These are phyloP conservation scores for Silene conica DNA, from an alignment of 148 eudicot genomes.

Conservation along the genomic window DNA sequence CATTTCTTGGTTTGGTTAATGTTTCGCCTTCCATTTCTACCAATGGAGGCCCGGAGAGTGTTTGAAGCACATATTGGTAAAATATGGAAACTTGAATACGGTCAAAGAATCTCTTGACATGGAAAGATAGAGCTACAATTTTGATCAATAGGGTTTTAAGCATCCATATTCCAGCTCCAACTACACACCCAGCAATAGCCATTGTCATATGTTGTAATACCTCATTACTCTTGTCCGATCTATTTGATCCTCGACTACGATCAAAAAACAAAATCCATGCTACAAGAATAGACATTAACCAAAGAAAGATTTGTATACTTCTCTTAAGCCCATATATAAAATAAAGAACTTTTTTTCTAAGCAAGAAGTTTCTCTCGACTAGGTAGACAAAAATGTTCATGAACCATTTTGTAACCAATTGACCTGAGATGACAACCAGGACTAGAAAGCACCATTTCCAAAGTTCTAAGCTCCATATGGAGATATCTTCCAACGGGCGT, in stretches of 20 bases:
- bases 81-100: conserved; percentile 78
- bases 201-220: conserved; percentile 55
- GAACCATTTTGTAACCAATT: conserved; percentile 59
- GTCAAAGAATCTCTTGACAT: conserved; percentile 76
- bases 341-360: conserved; percentile 70
- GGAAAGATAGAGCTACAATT: conserved; percentile 61
- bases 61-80: conserved; percentile 80
- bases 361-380: conserved; percentile 62
- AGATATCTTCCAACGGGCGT: conserved; percentile 18
- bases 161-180: conserved; percentile 79
- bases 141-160: conserved; percentile 63
- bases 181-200: conserved; percentile 55
- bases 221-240: conserved; percentile 37
- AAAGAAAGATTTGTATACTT: conserved; percentile 59
- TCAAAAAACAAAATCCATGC: conserved; percentile 73
- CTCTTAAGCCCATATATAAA: conserved; percentile 65
- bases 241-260: conserved; percentile 41
- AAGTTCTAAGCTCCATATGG: conserved; percentile 48
- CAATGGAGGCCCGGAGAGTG: conserved; percentile 60
- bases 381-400: conserved; percentile 44
- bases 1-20: conserved; percentile 21
- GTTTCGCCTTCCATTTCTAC: conserved; percentile 30
- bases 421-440: conserved; percentile 60
- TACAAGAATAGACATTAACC: conserved; percentile 66
- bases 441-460: conserved; percentile 89